A percentile compares a stretch with the other conserved stretches of the same genome.
These are phyloP conservation scores for Glycine soja DNA, from an alignment of 306 rosid genomes.

Conservation along the genomic window DNA sequence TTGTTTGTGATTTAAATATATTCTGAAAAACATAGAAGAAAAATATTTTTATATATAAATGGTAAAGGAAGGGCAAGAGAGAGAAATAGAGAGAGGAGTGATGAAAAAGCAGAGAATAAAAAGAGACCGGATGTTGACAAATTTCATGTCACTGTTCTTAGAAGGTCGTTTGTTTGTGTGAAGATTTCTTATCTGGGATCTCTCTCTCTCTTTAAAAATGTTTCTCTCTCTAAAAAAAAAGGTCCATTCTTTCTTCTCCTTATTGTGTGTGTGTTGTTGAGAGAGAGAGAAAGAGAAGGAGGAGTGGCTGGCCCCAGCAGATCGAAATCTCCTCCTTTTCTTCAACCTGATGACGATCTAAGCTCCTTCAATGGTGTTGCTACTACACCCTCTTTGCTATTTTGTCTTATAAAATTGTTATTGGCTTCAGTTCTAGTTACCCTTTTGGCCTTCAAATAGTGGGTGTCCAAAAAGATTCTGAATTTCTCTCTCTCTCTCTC, in stretches of 20 bases:
- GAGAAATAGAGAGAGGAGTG: conserved; percentile 51
- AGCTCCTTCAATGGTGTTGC: conserved; percentile 74
- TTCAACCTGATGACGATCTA: conserved; percentile 79
- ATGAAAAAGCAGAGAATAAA: conserved; percentile 96
- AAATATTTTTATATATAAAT: conserved; percentile 20
- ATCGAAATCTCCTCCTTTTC: conserved; percentile 86
- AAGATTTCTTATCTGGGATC: conserved; percentile 98
- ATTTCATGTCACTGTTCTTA: conserved; percentile 99
- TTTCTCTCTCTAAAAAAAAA: conserved; percentile 49
- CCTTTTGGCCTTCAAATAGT: conserved; percentile 50
- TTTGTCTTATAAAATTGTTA: conserved; percentile 49
- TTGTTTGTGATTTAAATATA: conserved; percentile 44
- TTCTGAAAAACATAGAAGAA: conserved; percentile 41
- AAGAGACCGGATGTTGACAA: conserved; percentile 99
- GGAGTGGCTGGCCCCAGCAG: conserved; percentile 88
- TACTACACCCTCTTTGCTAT: conserved; percentile 60
- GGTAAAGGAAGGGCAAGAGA: conserved; percentile 37
- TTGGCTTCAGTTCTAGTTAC: conserved; percentile 47
- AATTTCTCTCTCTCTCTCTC: conserved; percentile 50
- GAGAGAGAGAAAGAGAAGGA: conserved; percentile 57
- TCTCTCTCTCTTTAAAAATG: conserved; percentile 58
- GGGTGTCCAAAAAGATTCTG: conserved; percentile 45
- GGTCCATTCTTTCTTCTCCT: conserved; percentile 47
- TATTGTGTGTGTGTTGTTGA: conserved; percentile 42
- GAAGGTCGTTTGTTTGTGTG: conserved; percentile 97